phyloP scores from a whole-genome alignment of 2,329 filamentous ascomycete genomes.

The Rhexocercosporidium sp. region DNA sequence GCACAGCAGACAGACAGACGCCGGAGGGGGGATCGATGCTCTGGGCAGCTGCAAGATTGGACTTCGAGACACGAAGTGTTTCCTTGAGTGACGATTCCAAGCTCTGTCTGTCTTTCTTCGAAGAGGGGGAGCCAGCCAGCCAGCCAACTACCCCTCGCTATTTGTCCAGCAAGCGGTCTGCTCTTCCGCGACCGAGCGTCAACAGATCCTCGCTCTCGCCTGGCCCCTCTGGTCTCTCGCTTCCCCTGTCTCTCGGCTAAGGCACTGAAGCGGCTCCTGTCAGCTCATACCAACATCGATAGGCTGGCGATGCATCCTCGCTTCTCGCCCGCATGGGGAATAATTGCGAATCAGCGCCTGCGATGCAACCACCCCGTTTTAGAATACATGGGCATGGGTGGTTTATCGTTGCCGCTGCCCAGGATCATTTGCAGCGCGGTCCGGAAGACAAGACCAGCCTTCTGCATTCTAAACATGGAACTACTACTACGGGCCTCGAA shows the following conservation, averaged over 20 bases:
- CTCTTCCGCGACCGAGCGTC: constrained; percentile 12
- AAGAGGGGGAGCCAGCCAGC: background rate
- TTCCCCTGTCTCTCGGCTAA: constrained; percentile 6
- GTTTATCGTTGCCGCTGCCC: constrained; percentile 15
- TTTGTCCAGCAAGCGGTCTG: constrained; percentile 19
- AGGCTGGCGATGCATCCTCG: constrained; percentile 4
- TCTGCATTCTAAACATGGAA: constrained; percentile 25
- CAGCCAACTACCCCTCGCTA: background rate
- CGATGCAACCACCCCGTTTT: constrained; percentile 19
- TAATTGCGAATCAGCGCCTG: constrained; percentile 5
- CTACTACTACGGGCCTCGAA: constrained; percentile 10
- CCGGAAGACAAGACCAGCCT: constrained; percentile 14
- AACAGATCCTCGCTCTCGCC: background rate
- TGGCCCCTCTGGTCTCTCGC: too few relatives aligned
- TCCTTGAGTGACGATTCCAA: constrained; percentile 7
- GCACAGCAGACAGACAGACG: background rate
- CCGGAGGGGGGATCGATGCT: constrained; percentile 4
- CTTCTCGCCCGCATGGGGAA: constrained; percentile 7
- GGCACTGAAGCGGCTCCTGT: background rate
- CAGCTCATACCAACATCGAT: background rate
- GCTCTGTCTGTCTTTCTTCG: background rate
- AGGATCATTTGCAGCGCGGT: constrained; percentile 20
- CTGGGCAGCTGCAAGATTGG: constrained; percentile 9
- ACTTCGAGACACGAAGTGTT: constrained; percentile 20
- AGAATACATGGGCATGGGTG: constrained; percentile 11